These are phyloP conservation scores for Amanita rubescens DNA, from an alignment of 768 basidiomycete species.

Conservation along the genomic window DNA sequence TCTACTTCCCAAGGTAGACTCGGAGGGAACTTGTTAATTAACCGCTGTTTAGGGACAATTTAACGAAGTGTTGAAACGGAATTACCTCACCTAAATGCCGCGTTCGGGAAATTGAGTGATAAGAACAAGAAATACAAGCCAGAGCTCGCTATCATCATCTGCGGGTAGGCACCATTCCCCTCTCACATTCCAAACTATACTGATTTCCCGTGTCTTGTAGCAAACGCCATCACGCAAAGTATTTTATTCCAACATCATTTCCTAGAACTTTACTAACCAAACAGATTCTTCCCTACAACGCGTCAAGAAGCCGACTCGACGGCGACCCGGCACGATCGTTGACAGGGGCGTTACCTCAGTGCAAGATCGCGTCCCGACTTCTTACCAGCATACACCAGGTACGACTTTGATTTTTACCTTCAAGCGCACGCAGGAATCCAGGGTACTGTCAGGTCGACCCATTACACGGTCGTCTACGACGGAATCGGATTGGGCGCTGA, in stretches of 20 bases:
- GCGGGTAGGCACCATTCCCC: slow-evolving; percentile 38
- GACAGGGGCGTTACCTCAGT: slow-evolving; percentile 72
- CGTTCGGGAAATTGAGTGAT: slow-evolving; percentile 45
- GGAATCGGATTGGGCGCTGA: slow-evolving; percentile 65
- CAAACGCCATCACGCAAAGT: slow-evolving; percentile 62
- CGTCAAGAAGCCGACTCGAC: slow-evolving; percentile 49
- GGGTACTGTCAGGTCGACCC: slow-evolving; percentile 64
- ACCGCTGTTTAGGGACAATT: slow-evolving; percentile 56
- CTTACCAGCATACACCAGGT: slow-evolving; percentile 25
- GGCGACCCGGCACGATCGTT: slow-evolving; percentile 71
- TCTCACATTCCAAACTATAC: not conserved
- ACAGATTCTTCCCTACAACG: slow-evolving; percentile 49
- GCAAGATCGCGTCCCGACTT: slow-evolving; percentile 30
- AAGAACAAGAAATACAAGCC: slow-evolving; percentile 43
- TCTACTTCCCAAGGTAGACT: not conserved
- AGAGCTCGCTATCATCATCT: slow-evolving; percentile 62
- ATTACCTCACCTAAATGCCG: slow-evolving; percentile 50
- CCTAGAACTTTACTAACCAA: no score
- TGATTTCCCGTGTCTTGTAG: slow-evolving; percentile 6
- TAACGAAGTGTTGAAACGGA: slow-evolving; percentile 53
- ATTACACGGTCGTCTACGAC: slow-evolving; percentile 77
- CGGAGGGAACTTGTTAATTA: no score
- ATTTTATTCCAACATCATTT: slow-evolving; percentile 15
- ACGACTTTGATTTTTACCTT: slow-evolving; percentile 60
- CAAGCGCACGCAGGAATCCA: slow-evolving; percentile 73